phyloP scores from a whole-genome alignment of 1,139 yeast genomes.

The Debaryomycetaceae sp. region DNA sequence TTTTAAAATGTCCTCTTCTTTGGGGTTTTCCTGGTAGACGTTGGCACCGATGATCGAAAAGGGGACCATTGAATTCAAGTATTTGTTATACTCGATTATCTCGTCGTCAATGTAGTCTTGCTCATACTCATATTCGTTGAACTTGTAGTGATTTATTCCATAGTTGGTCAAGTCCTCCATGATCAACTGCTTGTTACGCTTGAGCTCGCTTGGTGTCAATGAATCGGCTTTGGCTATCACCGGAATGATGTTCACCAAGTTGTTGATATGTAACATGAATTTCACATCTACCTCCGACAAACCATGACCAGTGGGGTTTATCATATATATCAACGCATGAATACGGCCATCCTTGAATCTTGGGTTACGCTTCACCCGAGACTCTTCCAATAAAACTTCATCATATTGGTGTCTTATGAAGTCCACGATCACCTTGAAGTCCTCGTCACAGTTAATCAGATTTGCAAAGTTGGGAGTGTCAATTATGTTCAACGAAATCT shows the following conservation, averaged over 20 bases:
- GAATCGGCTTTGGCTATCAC: slow-evolving; percentile 43
- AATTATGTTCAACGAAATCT: slow-evolving; percentile 44
- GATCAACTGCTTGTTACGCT: slow-evolving; percentile 34
- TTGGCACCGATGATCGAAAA: slow-evolving; percentile 45
- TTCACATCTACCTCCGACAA: slow-evolving; percentile 40
- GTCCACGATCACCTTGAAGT: slow-evolving; percentile 44
- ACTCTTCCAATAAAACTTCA: slow-evolving; percentile 47
- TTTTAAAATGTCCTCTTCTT: slow-evolving; percentile 34
- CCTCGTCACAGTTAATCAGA: slow-evolving; percentile 47
- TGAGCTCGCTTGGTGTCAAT: slow-evolving; percentile 35
- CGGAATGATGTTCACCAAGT: slow-evolving; percentile 42
- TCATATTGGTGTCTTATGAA: slow-evolving; percentile 50
- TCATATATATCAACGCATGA: slow-evolving; percentile 45
- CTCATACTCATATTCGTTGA: slow-evolving; percentile 49
- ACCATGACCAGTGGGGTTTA: slow-evolving; percentile 49
- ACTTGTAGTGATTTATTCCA: slow-evolving; percentile 41
- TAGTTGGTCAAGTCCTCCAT: slow-evolving; percentile 41
- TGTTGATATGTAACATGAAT: slow-evolving; percentile 38
- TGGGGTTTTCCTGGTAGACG: slow-evolving; percentile 33
- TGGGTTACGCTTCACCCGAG: slow-evolving; percentile 46
- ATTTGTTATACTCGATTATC: slow-evolving; percentile 46
- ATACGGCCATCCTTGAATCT: slow-evolving; percentile 48
- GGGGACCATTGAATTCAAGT: slow-evolving; percentile 40
- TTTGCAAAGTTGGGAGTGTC: slow-evolving; percentile 82
- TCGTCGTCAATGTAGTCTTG: slow-evolving; percentile 48